Percentiles rank a stretch among this genome's conserved stretches.
Conservation (phyloP, 208 protist genomes). For the Zelonia costaricensis region DNA sequence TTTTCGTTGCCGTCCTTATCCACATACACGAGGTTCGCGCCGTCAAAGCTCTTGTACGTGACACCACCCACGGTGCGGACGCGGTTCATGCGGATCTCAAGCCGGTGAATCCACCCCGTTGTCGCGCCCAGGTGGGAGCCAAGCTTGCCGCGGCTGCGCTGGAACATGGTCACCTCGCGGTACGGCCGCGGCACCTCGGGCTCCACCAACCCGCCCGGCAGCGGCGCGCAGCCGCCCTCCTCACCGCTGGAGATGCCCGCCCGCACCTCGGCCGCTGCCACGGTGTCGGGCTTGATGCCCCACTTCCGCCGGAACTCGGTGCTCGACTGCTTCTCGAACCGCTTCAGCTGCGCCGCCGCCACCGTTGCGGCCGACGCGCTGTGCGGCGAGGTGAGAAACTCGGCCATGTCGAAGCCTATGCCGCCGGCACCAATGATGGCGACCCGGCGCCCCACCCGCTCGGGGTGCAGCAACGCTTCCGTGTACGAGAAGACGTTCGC, state of each 20-base stretch:
- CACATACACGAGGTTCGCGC: slow-evolving; percentile 55
- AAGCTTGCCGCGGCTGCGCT: slow-evolving; percentile 82
- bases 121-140: slow-evolving; percentile 80
- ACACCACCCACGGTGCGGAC: slow-evolving; percentile 76
- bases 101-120: slow-evolving; percentile 92
- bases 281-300: slow-evolving; percentile 48
- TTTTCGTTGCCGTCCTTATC: slow-evolving; percentile 36
- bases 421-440: slow-evolving; percentile 92
- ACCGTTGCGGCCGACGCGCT: slow-evolving; percentile 25
- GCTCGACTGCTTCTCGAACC: slow-evolving; percentile 33
- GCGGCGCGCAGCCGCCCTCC: not conserved
- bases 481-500: slow-evolving; percentile 83
- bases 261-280: not conserved
- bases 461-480: slow-evolving; percentile 70
- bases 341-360: slow-evolving; percentile 22
- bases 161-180: slow-evolving; percentile 63
- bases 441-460: slow-evolving; percentile 67
- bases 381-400: slow-evolving; percentile 63
- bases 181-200: slow-evolving; percentile 17
- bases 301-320: slow-evolving; percentile 63
- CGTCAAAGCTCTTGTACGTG: slow-evolving; percentile 85
- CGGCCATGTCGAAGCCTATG: slow-evolving; percentile 93
- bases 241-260: not conserved
- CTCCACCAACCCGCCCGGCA: slow-evolving; percentile 49
- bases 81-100: slow-evolving; percentile 72